Evolutionary conservation across 192 early-diverging fungal genomes (phyloP).

Genomic region (Podila epicladia): DNA sequence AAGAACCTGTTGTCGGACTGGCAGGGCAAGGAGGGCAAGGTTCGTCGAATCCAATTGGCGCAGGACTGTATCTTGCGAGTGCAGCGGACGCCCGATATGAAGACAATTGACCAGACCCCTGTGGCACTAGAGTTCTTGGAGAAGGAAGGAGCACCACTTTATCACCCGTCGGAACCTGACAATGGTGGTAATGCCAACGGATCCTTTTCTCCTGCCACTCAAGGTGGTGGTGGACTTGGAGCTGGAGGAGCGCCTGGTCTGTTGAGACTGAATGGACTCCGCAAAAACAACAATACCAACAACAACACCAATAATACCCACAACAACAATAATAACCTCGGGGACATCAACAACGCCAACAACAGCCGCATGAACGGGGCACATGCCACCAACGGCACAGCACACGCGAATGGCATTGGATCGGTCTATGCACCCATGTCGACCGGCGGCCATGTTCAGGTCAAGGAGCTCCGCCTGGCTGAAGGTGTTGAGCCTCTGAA

Average conservation of each 20-base stretch:
- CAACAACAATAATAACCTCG: conserved; percentile 22
- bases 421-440: not conserved
- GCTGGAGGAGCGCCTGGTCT: conserved; percentile 24
- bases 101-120: conserved; percentile 47
- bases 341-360: not conserved
- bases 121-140: conserved; percentile 47
- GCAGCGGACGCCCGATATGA: conserved; percentile 47
- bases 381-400: not conserved
- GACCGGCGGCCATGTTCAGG: conserved; percentile 22
- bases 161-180: not conserved
- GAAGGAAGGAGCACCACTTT: conserved; percentile 23
- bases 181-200: not conserved
- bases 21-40: conserved; percentile 50
- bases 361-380: conserved; percentile 4
- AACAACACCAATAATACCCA: conserved; percentile 17
- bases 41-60: conserved; percentile 40
- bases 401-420: not conserved
- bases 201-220: not conserved
- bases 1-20: conserved; percentile 52
- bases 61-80: conserved; percentile 44
- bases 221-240: not conserved
- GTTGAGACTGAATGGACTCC: conserved; percentile 6
- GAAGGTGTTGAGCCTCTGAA: conserved; percentile 50
- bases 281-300: conserved; percentile 2
- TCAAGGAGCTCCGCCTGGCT: conserved; percentile 46